Evolutionary conservation across 2,329 filamentous ascomycete genomes (phyloP), one percentile per base, ranked within the genome.

Genomic region (Xylaria sp.): DNA sequence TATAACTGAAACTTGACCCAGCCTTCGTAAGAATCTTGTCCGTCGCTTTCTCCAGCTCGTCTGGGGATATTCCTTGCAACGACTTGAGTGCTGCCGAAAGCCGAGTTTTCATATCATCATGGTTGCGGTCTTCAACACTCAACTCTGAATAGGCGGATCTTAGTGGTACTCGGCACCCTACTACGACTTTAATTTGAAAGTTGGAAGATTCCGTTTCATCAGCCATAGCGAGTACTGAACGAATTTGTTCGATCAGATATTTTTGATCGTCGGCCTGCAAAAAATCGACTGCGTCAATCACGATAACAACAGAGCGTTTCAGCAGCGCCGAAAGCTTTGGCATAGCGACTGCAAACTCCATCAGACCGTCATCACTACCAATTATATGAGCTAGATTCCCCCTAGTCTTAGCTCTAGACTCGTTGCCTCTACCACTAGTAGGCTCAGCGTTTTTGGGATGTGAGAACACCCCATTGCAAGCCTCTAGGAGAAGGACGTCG

Each of bases 31-130:
- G 37, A 20, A 57, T 57, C 1, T 13, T 41, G 20, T 25, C 25
- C 28, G 4, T 41, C 5, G 55, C 55, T 15, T 57, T 41, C n/a
- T 57, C 55, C 28, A 23, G 34, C 23, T 57, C 55, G 25, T 39
- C 32, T 44, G 34, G 12, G 20, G 55, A 18, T 57, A 57, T 41
- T 57, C 55, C 34, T 57, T 41, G 55, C 20, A 57, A 18, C n/a
- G 55, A 18, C 15, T 41, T 57, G 6, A 57, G 55, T 25, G 37
- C 55, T 44, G 55, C 34, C 13, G 55, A 41, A 9, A 57, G 55
- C 6, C 12, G 34, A 25, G 20, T 57, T 25, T 25, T 57, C 55
- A 57, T 57, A 41, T 57, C 55, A 15, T 57, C n/a, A 44, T 57
- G 37, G 23, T 57, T 57, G n/a, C 12, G n/a, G 1, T 44, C 15